Conservation (phyloP, 1,284 basidiomycete species). For the Ganoderma lucidum region DNA sequence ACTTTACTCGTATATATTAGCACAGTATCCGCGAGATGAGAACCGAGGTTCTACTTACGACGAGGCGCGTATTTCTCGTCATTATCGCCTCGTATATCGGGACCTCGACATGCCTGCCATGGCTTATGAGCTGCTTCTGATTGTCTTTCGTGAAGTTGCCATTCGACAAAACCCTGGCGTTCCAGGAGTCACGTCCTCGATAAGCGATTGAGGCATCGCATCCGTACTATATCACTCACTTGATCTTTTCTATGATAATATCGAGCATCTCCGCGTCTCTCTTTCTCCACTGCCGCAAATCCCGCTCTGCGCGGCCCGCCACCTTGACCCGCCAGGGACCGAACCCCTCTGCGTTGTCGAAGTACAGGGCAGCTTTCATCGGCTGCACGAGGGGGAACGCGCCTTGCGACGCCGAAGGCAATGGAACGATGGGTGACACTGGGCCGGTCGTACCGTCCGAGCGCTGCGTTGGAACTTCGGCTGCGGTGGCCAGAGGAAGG, state of each 20-base stretch:
- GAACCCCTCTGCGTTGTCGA: slow-evolving; percentile 57
- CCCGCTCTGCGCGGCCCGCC: slow-evolving; percentile 51
- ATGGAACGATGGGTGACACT: neutral
- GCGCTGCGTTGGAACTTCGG: neutral
- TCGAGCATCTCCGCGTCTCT: slow-evolving; percentile 51
- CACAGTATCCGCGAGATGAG: neutral
- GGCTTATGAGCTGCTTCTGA: slow-evolving; percentile 61
- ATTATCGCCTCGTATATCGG: slow-evolving; percentile 77
- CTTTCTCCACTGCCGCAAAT: slow-evolving; percentile 51
- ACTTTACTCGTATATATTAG: slow-evolving; percentile 46
- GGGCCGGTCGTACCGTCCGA: neutral
- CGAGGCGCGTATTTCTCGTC: slow-evolving; percentile 63
- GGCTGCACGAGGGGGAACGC: slow-evolving; percentile 34
- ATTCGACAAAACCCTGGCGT: slow-evolving; percentile 63
- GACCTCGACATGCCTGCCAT: slow-evolving; percentile 47
- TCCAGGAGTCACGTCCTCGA: neutral
- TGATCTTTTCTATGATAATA: slow-evolving; percentile 67
- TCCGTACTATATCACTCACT: slow-evolving; percentile 42
- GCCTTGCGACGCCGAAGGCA: too few species aligned
- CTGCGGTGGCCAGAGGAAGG: neutral
- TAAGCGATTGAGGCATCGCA: neutral
- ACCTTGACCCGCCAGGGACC: slow-evolving; percentile 62
- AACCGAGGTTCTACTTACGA: slow-evolving; percentile 50
- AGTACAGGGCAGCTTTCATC: slow-evolving; percentile 56
- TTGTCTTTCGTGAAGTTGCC: slow-evolving; percentile 75